Evolutionary conservation across 441 rosid species (phyloP).

Genomic region (Gossypium davidsonii): DNA sequence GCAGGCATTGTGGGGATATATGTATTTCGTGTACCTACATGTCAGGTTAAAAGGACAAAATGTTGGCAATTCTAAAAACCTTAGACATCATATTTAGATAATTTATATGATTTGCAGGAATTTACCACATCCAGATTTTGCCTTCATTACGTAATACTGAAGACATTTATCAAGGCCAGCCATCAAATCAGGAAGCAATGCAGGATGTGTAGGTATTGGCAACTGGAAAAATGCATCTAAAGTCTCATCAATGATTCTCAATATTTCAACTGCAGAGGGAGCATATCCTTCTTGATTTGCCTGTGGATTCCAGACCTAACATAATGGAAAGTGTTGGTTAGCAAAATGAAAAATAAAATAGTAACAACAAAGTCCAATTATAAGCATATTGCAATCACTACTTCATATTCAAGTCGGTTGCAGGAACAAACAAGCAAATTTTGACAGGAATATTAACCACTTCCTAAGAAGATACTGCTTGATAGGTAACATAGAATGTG

Average conservation of each 20-base stretch:
- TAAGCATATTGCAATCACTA: neutral
- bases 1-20: conserved; percentile 88
- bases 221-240: conserved; percentile 88
- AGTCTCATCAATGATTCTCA: conserved; percentile 81
- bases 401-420: neutral
- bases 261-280: conserved; percentile 73
- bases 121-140: conserved; percentile 91
- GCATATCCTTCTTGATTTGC: conserved; percentile 73
- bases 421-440: neutral
- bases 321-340: conserved; percentile 15
- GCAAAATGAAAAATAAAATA: conserved; percentile 25
- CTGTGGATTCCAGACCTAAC: conserved; percentile 64
- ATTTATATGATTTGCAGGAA: conserved; percentile 13
- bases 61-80: conserved; percentile 12
- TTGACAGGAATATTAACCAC: neutral
- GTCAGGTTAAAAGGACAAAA: conserved; percentile 25
- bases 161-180: conserved; percentile 82
- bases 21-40: conserved; percentile 61
- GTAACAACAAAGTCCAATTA: conserved; percentile 23
- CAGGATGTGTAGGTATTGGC: conserved; percentile 93
- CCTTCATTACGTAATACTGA: conserved; percentile 73
- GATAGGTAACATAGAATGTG: neutral
- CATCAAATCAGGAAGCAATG: conserved; percentile 78
- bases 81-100: neutral
- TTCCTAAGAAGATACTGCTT: neutral